Conservation (phyloP, 345 rosid species). For the Arabidopsis arenosa region DNA sequence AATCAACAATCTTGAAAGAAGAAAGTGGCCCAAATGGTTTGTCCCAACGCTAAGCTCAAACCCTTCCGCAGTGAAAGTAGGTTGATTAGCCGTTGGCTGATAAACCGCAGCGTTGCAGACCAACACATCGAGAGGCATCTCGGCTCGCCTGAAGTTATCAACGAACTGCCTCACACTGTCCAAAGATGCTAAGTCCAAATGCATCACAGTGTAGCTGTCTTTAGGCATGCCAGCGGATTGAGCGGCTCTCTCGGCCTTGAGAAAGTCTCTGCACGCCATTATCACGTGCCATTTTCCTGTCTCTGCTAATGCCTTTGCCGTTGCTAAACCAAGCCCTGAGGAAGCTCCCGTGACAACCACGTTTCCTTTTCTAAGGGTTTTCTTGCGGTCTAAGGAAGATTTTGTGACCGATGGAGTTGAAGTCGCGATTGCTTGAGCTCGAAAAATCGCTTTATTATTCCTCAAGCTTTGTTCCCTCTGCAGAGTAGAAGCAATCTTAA, state of each 20-base stretch:
- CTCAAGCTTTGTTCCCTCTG: conserved; percentile 59
- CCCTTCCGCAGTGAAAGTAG: conserved; percentile 90
- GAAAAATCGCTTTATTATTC: conserved; percentile 46
- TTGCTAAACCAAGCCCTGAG: conserved; percentile 82
- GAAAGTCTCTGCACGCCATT: conserved; percentile 83
- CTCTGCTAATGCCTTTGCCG: conserved; percentile 87
- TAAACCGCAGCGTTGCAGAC: conserved; percentile 98
- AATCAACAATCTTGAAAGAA: conserved; percentile 78
- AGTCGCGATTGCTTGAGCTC: conserved; percentile 72
- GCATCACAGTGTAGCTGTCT: conserved; percentile 86
- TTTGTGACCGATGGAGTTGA: conserved; percentile 55
- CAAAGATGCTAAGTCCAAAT: conserved; percentile 85
- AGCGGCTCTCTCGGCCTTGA: conserved; percentile 41
- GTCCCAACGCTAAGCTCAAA: conserved; percentile 96
- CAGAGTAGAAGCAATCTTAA: conserved; percentile 10
- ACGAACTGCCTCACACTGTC: conserved; percentile 94
- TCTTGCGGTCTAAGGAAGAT: conserved; percentile 63
- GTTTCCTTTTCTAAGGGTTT: conserved; percentile 74
- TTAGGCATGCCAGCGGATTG: conserved; percentile 64
- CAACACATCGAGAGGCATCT: conserved; percentile 80
- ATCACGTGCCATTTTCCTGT: conserved; percentile 86
- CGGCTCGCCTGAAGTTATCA: conserved; percentile 69
- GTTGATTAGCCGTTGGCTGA: conserved; percentile 86
- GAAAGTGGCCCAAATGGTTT: conserved; percentile 93
- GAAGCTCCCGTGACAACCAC: conserved; percentile 86